phyloP scores from a whole-genome alignment of 169 alveolate species.

The Plasmodium falciparum region DNA sequence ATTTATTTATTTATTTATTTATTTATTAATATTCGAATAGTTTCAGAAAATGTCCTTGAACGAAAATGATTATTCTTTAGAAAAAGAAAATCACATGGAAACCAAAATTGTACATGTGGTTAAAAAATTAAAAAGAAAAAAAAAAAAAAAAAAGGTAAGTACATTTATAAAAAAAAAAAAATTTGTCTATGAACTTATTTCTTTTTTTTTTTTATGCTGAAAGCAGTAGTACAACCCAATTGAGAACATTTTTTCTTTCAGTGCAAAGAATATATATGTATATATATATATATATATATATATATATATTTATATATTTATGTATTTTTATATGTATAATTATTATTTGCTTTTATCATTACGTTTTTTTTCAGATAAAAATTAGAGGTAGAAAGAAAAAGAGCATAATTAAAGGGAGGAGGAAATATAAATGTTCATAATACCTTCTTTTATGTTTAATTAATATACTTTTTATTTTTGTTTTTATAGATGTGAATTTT shows the following conservation, averaged over 20 bases:
- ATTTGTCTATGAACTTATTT: conserved; percentile 4
- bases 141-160: conserved; percentile 57
- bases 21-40: conserved; percentile 37
- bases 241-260: neutral
- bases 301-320: neutral
- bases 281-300: neutral
- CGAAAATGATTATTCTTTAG: conserved; percentile 29
- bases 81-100: conserved; percentile 48
- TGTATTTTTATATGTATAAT: neutral
- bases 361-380: conserved; percentile 22
- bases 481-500: conserved; percentile 5
- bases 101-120: conserved; percentile 35
- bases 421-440: neutral
- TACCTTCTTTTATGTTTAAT: neutral
- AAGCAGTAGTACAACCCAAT: conserved; percentile 3
- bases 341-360: neutral
- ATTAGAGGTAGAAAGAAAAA: conserved; percentile 19
- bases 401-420: conserved; percentile 24
- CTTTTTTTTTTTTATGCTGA: conserved; percentile 19
- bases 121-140: conserved; percentile 59
- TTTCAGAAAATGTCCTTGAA: conserved; percentile 67
- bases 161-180: neutral
- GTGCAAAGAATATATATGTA: too few relatives aligned
- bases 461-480: neutral
- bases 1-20: conserved; percentile 1